Base-by-base conservation (phyloP, 1,139 yeast species). In the Suhomyces bokatorum region DNA sequence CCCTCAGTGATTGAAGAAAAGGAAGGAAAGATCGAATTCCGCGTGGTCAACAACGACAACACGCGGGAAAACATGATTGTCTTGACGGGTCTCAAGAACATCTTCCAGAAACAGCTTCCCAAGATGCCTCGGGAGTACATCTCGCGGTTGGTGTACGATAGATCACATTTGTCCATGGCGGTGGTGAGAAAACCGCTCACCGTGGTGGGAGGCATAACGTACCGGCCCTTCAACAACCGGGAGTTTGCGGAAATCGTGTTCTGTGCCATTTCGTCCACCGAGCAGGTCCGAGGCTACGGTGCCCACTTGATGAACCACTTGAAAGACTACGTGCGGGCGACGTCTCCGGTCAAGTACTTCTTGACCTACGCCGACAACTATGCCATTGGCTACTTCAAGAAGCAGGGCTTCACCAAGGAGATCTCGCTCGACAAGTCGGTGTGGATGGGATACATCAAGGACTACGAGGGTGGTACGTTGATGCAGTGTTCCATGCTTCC, bases 371-470 rank as follows among this genome's bases (percentile, higher is more conserved):
- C 99, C 3, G 99, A 93, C 71, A 93, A 93, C 66, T 93, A 93
- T 66, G 99, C 99, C 44, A 93, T 93, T 66, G 99, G 99, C 2
- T 93, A 93, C 65, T 93, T 93, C 75, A 91, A 91, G 60, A 93
- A 93, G 62, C 99, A 93, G 66, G 99, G 99, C 1, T 93, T 93
- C 66, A 91, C 98, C 20, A 95, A 93, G 62, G 98, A 93, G 51
- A 87, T 93, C 37, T 78, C 96, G 5, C 74, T 93, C 41, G 95
- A 91, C 40, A 86, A 85, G 55, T 80, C 83, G 36, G 77, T 85
- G 32, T 93, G 99, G 99, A 89, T 90, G 95, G 99, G 99, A 6
- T 93, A 93, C 64, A 93, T 93, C 60, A 93, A 95, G 66, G 99
- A 93, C 71, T 93, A 93, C 64, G 99, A 93, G 69, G 99, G 99